phyloP scores from a whole-genome alignment of 2,329 filamentous ascomycete species.

The Neofusicoccum cordaticola region DNA sequence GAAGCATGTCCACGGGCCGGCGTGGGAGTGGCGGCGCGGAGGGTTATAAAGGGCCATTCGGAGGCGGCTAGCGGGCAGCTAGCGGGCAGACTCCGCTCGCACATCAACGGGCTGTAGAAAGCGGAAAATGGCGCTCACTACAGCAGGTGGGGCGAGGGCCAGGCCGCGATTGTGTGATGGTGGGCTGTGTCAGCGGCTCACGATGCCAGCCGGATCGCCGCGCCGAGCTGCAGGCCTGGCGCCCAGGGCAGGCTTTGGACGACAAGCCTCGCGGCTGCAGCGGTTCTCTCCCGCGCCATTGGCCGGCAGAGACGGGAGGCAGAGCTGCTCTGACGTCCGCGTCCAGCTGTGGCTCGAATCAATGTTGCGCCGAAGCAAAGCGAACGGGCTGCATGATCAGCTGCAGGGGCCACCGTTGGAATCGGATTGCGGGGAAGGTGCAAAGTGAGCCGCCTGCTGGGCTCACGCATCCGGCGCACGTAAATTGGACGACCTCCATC shows the following conservation, averaged over 20 bases:
- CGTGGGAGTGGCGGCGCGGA: slow-evolving; percentile 14
- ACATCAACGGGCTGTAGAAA: slow-evolving; percentile 19
- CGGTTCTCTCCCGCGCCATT: slow-evolving; percentile 25
- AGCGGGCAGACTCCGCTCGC: neutral
- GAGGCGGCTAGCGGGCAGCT: neutral
- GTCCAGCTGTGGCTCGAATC: neutral
- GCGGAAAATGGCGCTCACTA: neutral
- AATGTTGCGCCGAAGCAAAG: slow-evolving; percentile 24
- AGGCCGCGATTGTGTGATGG: neutral
- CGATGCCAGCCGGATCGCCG: slow-evolving; percentile 5
- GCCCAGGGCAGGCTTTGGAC: neutral
- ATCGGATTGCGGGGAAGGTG: slow-evolving; percentile 37
- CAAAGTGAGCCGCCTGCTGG: neutral
- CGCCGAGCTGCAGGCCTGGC: slow-evolving; percentile 17
- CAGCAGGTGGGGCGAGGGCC: neutral
- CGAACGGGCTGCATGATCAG: slow-evolving; percentile 37
- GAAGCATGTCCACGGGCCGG: slow-evolving; percentile 23
- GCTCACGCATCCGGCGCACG: neutral
- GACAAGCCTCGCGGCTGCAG: neutral
- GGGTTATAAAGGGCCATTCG: neutral
- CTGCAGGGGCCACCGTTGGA: slow-evolving; percentile 35
- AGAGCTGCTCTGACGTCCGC: slow-evolving; percentile 19
- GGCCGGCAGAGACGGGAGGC: slow-evolving; percentile 22
- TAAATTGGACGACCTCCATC: neutral
- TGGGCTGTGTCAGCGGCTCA: neutral